These are phyloP conservation scores for Zygosaccharomyces siamensis DNA, from an alignment of 805 yeast genomes.

Conservation along the genomic window DNA sequence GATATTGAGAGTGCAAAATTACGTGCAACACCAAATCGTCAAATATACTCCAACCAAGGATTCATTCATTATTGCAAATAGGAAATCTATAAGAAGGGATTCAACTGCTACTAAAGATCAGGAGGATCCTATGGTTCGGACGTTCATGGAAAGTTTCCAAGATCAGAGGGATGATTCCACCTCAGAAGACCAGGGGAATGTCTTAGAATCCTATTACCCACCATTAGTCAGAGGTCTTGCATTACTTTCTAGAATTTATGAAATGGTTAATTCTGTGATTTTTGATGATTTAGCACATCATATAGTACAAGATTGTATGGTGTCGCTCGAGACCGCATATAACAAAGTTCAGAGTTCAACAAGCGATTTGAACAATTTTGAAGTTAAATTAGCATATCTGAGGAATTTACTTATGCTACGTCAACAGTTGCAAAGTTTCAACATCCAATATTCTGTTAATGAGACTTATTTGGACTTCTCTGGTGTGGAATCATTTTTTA, in stretches of 20 bases:
- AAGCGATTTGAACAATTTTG: constrained; percentile 44
- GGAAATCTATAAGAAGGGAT: constrained; percentile 23
- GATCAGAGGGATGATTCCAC: constrained; percentile 1
- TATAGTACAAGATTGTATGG: constrained; percentile 71
- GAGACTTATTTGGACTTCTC: constrained; percentile 79
- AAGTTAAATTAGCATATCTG: constrained; percentile 61
- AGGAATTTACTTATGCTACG: constrained; percentile 67
- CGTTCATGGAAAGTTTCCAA: constrained; percentile 10
- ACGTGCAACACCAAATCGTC: constrained; percentile 62
- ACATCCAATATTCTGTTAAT: constrained; percentile 66
- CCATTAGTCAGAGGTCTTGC: constrained; percentile 68
- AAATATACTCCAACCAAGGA: constrained; percentile 61
- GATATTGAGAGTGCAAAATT: constrained; percentile 71
- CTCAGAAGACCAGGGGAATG: not conserved
- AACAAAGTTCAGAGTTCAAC: constrained; percentile 39
- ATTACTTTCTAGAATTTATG: constrained; percentile 71
- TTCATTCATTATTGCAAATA: constrained; percentile 58
- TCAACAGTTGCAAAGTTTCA: constrained; percentile 67
- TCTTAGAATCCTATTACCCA: constrained; percentile 45
- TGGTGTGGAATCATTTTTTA: constrained; percentile 57
- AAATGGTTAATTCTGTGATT: constrained; percentile 66
- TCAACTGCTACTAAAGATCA: constrained; percentile 9
- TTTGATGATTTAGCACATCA: constrained; percentile 89
- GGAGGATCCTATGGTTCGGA: constrained; percentile 13
- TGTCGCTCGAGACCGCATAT: constrained; percentile 54